Base-by-base conservation (phyloP, 108 stramenopile species). In the Cyclotella choctawhatcheeana region DNA sequence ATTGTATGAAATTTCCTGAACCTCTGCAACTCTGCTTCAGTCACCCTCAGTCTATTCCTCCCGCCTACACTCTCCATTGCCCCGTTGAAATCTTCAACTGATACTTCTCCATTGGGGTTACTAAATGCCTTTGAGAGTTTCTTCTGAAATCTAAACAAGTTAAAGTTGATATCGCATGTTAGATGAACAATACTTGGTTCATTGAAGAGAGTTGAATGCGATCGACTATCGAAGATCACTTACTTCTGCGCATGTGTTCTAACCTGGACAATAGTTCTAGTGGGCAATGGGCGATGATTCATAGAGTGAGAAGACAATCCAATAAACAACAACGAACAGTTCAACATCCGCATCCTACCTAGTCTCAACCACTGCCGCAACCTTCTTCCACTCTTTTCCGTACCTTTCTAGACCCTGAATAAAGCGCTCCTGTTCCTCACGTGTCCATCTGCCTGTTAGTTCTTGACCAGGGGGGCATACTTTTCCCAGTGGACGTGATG, bases 351-450 rank as follows among this genome's bases (percentile, higher is more conserved):
- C n/a, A n/a, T 40, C 37, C 12, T 1, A 56, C 55, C 10, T 56
- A 10, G 55, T 56, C 14, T 56, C 29, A 1, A 56, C 55, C 0
- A 30, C 55, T 13, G 55, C 55, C 10, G 55, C 55, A 12, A 56
- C 55, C 55, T 56, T 56, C 20, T 56, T 56, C 55, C 55, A 56
- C 3, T 56, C 55, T n/a, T 56, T 56, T 31, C 55, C 55, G n/a
- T 56, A 56, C 0, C 1, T 1, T 56, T 56, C 55, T 30, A 56
- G 30, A 10, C 29, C 55, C 12, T 56, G 17, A 12, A 56, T 31
- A 18, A 56, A 56, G 29, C 55, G 27, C n/a, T 56, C 55, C 14
- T 56, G 55, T 31, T 56, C 55, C 0, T 56, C 55, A 1, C 55
- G 55, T 30, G 55, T 56, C 55, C 55, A 56, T 12, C 55, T 27